Evolutionary conservation across 148 eudicot species (phyloP), one percentile per base, ranked within the genome.

Genomic region (Rhododendron molle): DNA sequence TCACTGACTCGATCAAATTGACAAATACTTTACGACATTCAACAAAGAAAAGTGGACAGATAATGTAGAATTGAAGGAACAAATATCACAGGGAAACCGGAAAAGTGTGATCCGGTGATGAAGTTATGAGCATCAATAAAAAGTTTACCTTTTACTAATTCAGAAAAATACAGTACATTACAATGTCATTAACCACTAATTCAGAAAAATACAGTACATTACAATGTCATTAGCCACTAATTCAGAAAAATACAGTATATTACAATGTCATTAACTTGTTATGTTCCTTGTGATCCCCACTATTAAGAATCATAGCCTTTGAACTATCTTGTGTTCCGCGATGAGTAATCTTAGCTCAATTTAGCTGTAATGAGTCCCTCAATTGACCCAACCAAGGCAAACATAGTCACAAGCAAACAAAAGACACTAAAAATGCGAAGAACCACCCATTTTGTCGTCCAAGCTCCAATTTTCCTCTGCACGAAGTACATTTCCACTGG

Each of bases 401-500:
- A 92, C 36, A 90, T 30, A 18, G 89, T 65, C 69, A 89, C 88
- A 47, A 88, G 8, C 52, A 93, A 86, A 81, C 92, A 88, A 67
- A 90, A 40, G 11, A 86, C 11, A 23, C 81, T 83, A 83, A 81
- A 92, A 15, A 58, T 52, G 13, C 89, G 89, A 58, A 93, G 86
- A 76, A 87, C 7, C 71, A 93, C 79, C 87, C 91, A 91, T 83
- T 82, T 89, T 10, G 52, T 81, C 15, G 93, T 88, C 94, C 93
- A 90, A 21, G 93, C 65, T 84, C 81, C 84, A 38, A 92, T 81
- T 2, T 88, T 87, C 85, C 83, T 90, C 84, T 90, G 94, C 32
- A 78, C 89, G 40, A 91, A 38, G 86, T 92, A 92, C 94, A 93
- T 92, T 86, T 90, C 90, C 52, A 87, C 86, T 3, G 95, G 95